phyloP scores from a whole-genome alignment of 169 alveolate genomes.

The Cardiosporidium cionae region DNA sequence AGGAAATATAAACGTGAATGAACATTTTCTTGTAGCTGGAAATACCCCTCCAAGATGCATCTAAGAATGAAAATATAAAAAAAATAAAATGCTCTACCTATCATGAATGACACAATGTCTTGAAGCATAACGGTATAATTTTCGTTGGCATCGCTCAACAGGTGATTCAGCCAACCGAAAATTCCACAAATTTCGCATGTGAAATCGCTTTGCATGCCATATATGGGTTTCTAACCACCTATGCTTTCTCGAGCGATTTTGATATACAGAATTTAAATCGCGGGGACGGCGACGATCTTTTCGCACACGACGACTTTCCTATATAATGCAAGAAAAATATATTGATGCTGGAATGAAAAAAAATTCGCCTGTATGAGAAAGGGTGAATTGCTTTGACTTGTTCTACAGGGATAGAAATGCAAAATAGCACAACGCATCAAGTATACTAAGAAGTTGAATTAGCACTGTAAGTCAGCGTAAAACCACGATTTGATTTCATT shows the following conservation, averaged over 20 bases:
- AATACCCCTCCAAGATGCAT: too few species aligned
- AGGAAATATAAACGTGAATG: too few species aligned
- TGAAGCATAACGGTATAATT: conserved; percentile 57
- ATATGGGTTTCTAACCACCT: conserved; percentile 85
- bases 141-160: conserved; percentile 61
- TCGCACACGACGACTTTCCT: not conserved
- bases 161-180: conserved; percentile 67
- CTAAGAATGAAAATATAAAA: too few species aligned
- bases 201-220: conserved; percentile 84
- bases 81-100: conserved; percentile 30
- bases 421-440: too few species aligned
- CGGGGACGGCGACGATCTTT: not conserved
- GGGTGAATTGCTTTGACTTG: not conserved
- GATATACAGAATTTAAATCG: not conserved
- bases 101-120: conserved; percentile 57
- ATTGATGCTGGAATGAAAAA: not conserved
- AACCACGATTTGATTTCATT: too few species aligned
- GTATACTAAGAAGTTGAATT: too few species aligned
- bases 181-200: conserved; percentile 76
- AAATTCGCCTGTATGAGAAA: not conserved
- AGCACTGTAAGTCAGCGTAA: too few species aligned
- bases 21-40: too few species aligned
- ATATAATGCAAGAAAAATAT: not conserved
- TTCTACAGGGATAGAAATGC: too few species aligned
- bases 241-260: conserved; percentile 1